phyloP scores from a whole-genome alignment of 306 rosid species.

The Medicago ruthenica region DNA sequence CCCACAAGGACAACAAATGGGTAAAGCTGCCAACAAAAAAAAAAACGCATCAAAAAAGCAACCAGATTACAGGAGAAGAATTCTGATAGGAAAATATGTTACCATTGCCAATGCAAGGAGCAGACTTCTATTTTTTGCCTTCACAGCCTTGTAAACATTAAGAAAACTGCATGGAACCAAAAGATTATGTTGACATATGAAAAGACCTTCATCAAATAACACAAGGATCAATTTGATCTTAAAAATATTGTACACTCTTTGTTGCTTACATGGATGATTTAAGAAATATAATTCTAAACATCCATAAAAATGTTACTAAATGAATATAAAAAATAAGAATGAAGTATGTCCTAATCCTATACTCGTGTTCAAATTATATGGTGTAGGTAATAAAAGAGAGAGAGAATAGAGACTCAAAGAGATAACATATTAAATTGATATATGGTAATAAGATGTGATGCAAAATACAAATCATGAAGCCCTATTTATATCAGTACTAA shows the following conservation, averaged over 20 bases:
- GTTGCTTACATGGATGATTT: constrained; percentile 10
- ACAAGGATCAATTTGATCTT: constrained; percentile 10
- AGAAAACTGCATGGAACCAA: constrained; percentile 62
- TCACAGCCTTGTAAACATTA: constrained; percentile 84
- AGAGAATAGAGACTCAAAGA: background rate
- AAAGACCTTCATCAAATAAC: constrained; percentile 16
- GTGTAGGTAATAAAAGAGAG: background rate
- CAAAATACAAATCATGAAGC: background rate
- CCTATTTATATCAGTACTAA: constrained; percentile 1
- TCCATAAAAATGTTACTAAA: background rate
- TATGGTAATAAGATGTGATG: constrained; percentile 4
- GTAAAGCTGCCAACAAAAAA: constrained; percentile 70
- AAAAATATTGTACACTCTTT: background rate
- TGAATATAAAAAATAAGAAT: background rate
- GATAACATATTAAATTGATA: background rate
- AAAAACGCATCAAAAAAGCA: constrained; percentile 35
- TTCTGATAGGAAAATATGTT: constrained; percentile 32
- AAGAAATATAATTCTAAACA: constrained; percentile 9
- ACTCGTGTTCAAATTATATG: background rate
- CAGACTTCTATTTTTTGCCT: constrained; percentile 79
- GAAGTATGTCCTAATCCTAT: constrained; percentile 2
- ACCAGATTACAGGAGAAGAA: constrained; percentile 30
- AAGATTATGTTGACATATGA: constrained; percentile 39
- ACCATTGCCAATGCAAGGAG: constrained; percentile 90
- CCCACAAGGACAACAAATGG: constrained; percentile 79